phyloP scores from a whole-genome alignment of 805 yeast genomes.

The Candida andamanensis region DNA sequence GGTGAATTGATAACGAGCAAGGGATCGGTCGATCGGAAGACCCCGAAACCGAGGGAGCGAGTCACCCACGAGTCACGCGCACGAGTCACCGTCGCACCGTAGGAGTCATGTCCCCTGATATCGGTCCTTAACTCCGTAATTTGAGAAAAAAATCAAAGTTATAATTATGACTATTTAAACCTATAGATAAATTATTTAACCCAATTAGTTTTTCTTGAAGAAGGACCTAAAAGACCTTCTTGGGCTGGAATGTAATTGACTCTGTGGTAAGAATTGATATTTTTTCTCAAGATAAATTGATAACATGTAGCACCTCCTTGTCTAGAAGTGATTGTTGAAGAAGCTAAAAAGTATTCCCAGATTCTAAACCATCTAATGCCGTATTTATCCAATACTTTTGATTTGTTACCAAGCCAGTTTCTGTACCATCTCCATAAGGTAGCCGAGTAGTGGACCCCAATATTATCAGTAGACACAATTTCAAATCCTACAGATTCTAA shows the following conservation, averaged over 20 bases:
- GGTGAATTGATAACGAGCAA: no score
- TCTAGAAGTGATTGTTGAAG: slow-evolving; percentile 79
- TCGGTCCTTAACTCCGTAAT: background rate
- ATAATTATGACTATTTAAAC: background rate
- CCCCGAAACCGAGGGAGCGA: slow-evolving; percentile 1
- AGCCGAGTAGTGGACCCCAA: slow-evolving; percentile 89
- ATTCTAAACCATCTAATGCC: slow-evolving; percentile 89
- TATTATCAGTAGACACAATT: slow-evolving; percentile 75
- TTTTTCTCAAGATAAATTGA: slow-evolving; percentile 88
- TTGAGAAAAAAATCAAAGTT: slow-evolving; percentile 1
- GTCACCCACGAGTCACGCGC: slow-evolving; percentile 1
- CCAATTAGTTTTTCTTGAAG: slow-evolving; percentile 54
- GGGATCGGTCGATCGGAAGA: slow-evolving; percentile 1
- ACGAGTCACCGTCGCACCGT: background rate
- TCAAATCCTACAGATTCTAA: slow-evolving; percentile 86
- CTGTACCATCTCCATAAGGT: slow-evolving; percentile 93
- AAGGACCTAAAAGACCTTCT: slow-evolving; percentile 62
- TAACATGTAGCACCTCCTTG: slow-evolving; percentile 91
- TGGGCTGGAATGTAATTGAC: slow-evolving; percentile 75
- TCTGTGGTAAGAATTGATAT: slow-evolving; percentile 78
- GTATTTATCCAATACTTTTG: slow-evolving; percentile 68
- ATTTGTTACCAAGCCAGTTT: slow-evolving; percentile 86
- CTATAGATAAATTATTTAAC: slow-evolving; percentile 27
- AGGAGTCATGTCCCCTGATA: no score
- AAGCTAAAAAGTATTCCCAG: slow-evolving; percentile 88